Evolutionary conservation across 2,329 filamentous ascomycete genomes (phyloP).

Genomic region (Microdochium nivale): DNA sequence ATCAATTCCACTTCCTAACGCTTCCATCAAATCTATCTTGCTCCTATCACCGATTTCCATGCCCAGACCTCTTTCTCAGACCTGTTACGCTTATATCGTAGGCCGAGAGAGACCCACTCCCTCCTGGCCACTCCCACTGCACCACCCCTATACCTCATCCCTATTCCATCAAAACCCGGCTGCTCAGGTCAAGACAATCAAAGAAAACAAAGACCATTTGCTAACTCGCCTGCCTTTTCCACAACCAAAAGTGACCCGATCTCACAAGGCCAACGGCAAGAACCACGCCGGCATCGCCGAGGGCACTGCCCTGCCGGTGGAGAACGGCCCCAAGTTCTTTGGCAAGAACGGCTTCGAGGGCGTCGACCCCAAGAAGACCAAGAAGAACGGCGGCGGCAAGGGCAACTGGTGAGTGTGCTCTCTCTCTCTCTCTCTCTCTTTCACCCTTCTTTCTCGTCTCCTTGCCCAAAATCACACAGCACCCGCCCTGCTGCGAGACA

Average conservation of each 20-base stretch:
- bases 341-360: slow-evolving; percentile 77
- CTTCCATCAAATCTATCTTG: too few relatives aligned
- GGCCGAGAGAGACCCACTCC: background rate
- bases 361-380: slow-evolving; percentile 82
- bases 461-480: too few relatives aligned
- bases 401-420: slow-evolving; percentile 78
- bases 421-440: background rate
- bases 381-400: slow-evolving; percentile 91
- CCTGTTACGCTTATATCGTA: background rate
- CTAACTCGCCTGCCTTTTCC: background rate
- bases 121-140: background rate
- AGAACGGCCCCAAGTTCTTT: slow-evolving; percentile 85
- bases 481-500: too few relatives aligned
- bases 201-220: background rate
- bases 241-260: slow-evolving; percentile 76
- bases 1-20: too few relatives aligned
- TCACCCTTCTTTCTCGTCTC: too few relatives aligned
- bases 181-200: background rate
- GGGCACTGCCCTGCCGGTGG: slow-evolving; percentile 58
- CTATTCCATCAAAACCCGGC: background rate
- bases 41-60: too few relatives aligned
- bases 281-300: slow-evolving; percentile 76
- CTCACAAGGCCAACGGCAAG: slow-evolving; percentile 91
- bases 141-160: background rate
- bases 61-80: too few relatives aligned